Base-by-base conservation (phyloP, 306 rosid genomes). In the Abrus pulchellus region DNA sequence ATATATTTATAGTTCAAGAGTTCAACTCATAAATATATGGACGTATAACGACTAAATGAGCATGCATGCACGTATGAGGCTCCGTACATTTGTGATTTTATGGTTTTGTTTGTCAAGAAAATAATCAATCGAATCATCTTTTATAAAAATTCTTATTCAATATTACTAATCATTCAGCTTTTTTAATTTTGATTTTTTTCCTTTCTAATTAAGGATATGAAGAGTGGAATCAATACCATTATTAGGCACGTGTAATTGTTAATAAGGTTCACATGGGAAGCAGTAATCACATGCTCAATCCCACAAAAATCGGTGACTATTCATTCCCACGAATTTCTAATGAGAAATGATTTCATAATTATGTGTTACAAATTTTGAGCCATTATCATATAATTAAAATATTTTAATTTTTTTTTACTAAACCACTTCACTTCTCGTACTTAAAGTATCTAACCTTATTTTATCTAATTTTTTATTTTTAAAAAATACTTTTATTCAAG, bases 281-380 rank as follows among this genome's bases (percentile, higher is more conserved):
- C 76, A 75, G 4, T 38, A 44, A 41, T 80, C 87, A 80, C 85
- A 84, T 80, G 88, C 72, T 72, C 30, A 54, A 54, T 78, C 82
- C 88, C 71, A 69, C 9, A 47, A 10, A 29, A 63, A 44, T 28
- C 64, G 83, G 45, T 36, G 47, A 68, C 28, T 47, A 29, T 1
- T 9, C 28, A 47, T 57, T 33, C 9, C 76, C 38, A 41, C 48
- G 54, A 63, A 59, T 53, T 61, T n/a, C 41, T 9, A 27, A 44
- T 56, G 7, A 2, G 52, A 47, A 47, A 47, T 47, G 11, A 47
- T 47, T 47, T 47, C 13, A 2, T 4, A 5, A 8, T 9, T 47
- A 20, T 20, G 20, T 20, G 20, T 20, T 20, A 20, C 20, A 20
- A 20, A 20, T 20, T 20, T 20, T 20, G 20, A 20, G 20, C 20